Evolutionary conservation across 495 filamentous ascomycete species (phyloP), one percentile per base, ranked within the genome.

Genomic region (Glutinoglossum americanum): DNA sequence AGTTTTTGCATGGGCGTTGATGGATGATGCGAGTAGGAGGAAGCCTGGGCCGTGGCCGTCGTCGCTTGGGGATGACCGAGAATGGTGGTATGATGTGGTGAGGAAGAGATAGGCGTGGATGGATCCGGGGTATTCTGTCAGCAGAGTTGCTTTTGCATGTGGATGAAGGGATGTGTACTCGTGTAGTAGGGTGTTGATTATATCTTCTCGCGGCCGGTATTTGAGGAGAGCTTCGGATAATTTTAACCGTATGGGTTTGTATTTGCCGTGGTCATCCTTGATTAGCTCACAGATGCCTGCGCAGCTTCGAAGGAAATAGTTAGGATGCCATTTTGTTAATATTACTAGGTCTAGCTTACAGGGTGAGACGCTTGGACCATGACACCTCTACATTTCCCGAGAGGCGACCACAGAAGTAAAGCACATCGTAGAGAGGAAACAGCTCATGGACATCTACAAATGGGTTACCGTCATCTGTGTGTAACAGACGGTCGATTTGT

Each of bases 61-160:
- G 47, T 69, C 67, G 21, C 62, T 64, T 13, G 17, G 5, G n/a
- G 41, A 21, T 11, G 41, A 19, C 19, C 67, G 63, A 9, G 61
- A 63, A 45, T 69, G 67, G 17, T 51, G 55, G 62, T 61, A 68
- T 1, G 67, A 68, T 0, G 67, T 67, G 17, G 64, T 68, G 51
- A 69, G 56, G 60, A 69, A 69, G 59, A 69, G 67, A 59, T 69
- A 69, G 8, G 67, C 67, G 47, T 69, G 67, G 25, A 68, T 69
- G 19, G 62, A 62, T 57, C 56, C 51, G 26, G 45, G 37, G 28
- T 30, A 25, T 5, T 26, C 26, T 58, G 45, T 53, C 45, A 51
- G 51, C 27, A 25, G 27, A 28, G 45, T 25, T 53, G n/a, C 17
- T 10, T 45, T 45, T 45, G 19, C 41, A 23, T 23, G 41, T n/a